Evolutionary conservation across 176 grass and related monocot genomes (phyloP).

Genomic region (Zea luxurians): DNA sequence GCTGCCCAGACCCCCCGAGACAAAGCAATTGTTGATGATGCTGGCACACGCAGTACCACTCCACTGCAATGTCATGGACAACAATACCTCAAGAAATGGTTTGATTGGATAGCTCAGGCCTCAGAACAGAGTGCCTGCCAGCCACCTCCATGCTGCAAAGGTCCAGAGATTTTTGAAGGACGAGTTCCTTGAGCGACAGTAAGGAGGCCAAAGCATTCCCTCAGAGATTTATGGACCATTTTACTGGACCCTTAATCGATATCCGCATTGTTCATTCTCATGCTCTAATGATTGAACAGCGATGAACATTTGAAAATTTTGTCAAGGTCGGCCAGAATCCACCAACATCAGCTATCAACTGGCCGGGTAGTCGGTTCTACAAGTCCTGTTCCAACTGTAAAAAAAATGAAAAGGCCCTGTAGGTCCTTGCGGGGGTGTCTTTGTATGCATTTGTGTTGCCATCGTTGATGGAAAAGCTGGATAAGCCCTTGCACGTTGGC

Average conservation of each 20-base stretch:
- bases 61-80: too few species aligned
- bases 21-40: too few species aligned
- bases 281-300: slow-evolving; percentile 15
- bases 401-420: slow-evolving; percentile 20
- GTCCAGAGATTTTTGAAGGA: too few species aligned
- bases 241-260: too few species aligned
- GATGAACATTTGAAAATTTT: background rate
- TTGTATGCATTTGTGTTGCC: slow-evolving; percentile 44
- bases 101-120: too few species aligned
- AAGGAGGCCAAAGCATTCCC: too few species aligned
- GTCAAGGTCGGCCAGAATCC: slow-evolving; percentile 23
- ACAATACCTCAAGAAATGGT: too few species aligned
- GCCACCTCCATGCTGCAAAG: too few species aligned
- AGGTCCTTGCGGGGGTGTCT: slow-evolving; percentile 31
- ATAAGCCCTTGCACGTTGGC: slow-evolving; percentile 46
- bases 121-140: too few species aligned
- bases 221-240: too few species aligned
- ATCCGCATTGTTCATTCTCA: background rate
- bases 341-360: slow-evolving; percentile 14
- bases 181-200: too few species aligned
- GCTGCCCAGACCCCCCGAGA: slow-evolving; percentile 1
- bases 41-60: too few species aligned
- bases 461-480: slow-evolving; percentile 52
- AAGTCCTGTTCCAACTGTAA: slow-evolving; percentile 34
- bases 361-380: slow-evolving; percentile 7